Base-by-base conservation (phyloP, 23 red algal genomes). In the Gracilaria vermiculophylla region DNA sequence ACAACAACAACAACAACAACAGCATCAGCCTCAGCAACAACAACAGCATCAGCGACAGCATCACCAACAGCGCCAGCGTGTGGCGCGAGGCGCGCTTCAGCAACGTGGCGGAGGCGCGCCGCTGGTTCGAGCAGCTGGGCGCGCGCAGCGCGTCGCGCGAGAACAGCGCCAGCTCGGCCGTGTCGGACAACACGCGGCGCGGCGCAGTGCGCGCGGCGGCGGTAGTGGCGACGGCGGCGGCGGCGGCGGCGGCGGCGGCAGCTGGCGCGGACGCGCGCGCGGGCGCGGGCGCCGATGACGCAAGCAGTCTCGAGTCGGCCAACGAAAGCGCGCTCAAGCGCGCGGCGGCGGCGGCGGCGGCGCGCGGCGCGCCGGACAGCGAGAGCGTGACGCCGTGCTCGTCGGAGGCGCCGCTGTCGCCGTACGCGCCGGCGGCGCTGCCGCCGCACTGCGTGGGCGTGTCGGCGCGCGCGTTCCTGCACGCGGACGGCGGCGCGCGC, bases 311-410 rank as follows among this genome's bases (percentile, higher is more conserved):
- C 39, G 67, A 73, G 40, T 73, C 67, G 9, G 67, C 67, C 3
- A 73, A 73, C 17, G 67, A 73, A 32, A 73, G 20, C 37, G 67
- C 67, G 2, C 23, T 73, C 37, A 73, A 73, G 17, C 67, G 24
- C 1, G 42, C 25, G 39, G 36, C 67, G 24, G 67, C 47, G 3
- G 67, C 37, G 8, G 25, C 10, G 17, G 28, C 47, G 36, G 37
- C 67, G 4, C 37, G 47, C 10, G 25, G 39, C 39, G 67, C 47
- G 36, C 67, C 67, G 4, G 67, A 73, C 10, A 45, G 39, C 39
- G 67, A 73, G 67, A 73, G 67, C 17, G 67, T 73, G 39, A 73
- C 67, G 6, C 67, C 67, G 3, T 73, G 67, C 15, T 73, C 67
- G 39, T 73, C 67, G 0, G 67, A 73, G 19, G 67, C 67, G 39